A percentile compares a stretch with the other conserved stretches of the same genome.
Conservation (phyloP, 208 protist species). For the Acanthamoeba quina region DNA sequence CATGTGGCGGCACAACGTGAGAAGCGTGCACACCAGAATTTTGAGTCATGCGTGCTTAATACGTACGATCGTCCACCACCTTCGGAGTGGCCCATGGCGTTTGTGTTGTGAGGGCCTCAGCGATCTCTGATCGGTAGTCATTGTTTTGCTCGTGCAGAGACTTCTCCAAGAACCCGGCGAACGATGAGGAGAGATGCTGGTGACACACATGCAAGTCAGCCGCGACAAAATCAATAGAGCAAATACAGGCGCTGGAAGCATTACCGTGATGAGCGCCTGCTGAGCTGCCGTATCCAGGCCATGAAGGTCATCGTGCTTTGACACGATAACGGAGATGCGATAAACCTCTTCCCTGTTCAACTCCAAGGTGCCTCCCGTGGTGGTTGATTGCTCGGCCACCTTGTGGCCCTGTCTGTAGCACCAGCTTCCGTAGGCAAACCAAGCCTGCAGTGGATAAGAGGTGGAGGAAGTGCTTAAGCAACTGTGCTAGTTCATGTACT, state of each 20-base stretch:
- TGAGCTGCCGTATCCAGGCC: background rate
- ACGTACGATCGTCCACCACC: conserved; percentile 21
- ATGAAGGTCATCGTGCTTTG: conserved; percentile 9
- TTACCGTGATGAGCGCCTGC: conserved; percentile 1
- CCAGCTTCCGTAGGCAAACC: conserved; percentile 63
- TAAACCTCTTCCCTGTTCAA: conserved; percentile 34
- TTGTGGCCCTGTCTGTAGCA: conserved; percentile 59
- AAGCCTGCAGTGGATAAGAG: background rate
- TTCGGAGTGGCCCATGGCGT: conserved; percentile 4
- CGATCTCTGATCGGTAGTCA: conserved; percentile 17
- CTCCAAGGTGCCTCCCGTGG: background rate
- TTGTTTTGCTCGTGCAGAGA: conserved; percentile 28
- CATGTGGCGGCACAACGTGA: background rate
- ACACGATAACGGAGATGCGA: conserved; percentile 39
- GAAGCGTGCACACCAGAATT: background rate
- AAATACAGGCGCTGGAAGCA: background rate
- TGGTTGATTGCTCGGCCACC: background rate
- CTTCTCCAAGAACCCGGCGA: conserved; percentile 20
- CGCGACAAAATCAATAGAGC: background rate
- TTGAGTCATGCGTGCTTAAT: too few relatives aligned
- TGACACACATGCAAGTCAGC: background rate
- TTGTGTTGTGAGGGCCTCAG: background rate
- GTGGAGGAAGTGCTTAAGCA: background rate
- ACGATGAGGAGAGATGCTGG: background rate
- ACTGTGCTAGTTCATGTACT: background rate